phyloP scores from a whole-genome alignment of 768 basidiomycete genomes.

The Lactarius evosmus region DNA sequence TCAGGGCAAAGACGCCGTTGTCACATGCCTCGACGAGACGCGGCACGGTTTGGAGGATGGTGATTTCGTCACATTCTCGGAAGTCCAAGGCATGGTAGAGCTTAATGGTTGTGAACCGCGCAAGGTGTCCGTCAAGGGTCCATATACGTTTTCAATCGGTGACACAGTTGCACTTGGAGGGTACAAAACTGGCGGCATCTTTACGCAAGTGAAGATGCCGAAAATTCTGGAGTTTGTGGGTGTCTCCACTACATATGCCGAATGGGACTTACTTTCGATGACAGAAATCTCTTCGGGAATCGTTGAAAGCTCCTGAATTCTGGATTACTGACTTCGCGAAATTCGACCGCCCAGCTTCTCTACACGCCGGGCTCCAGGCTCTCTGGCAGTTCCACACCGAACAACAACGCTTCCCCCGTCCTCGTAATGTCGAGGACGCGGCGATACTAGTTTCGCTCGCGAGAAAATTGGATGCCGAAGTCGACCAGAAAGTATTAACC shows the following conservation, averaged over 20 bases:
- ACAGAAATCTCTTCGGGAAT: slow-evolving; percentile 92
- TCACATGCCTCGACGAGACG: slow-evolving; percentile 95
- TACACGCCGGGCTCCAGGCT: slow-evolving; percentile 95
- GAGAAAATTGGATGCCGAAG: slow-evolving; percentile 71
- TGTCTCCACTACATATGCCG: slow-evolving; percentile 24
- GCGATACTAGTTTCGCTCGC: slow-evolving; percentile 66
- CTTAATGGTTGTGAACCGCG: slow-evolving; percentile 89
- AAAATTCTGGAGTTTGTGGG: slow-evolving; percentile 92
- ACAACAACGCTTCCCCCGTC: slow-evolving; percentile 68
- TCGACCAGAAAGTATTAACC: slow-evolving; percentile 74
- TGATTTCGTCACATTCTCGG: slow-evolving; percentile 93
- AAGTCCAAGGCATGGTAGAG: slow-evolving; percentile 92
- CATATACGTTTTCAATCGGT: slow-evolving; percentile 96
- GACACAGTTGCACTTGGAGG: slow-evolving; percentile 75
- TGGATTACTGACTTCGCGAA: slow-evolving; percentile 98
- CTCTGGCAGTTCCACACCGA: slow-evolving; percentile 72
- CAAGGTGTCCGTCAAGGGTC: slow-evolving; percentile 91
- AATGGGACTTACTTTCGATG: not conserved
- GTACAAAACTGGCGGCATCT: slow-evolving; percentile 88
- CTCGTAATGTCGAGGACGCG: slow-evolving; percentile 82
- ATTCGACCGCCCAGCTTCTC: slow-evolving; percentile 85
- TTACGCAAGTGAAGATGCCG: slow-evolving; percentile 99
- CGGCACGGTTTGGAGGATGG: slow-evolving; percentile 99
- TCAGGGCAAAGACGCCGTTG: slow-evolving; percentile 84
- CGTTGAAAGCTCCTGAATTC: slow-evolving; percentile 74